Conservation (phyloP, 176 grass and related monocot genomes). For the Bothriochloa decipiens region DNA sequence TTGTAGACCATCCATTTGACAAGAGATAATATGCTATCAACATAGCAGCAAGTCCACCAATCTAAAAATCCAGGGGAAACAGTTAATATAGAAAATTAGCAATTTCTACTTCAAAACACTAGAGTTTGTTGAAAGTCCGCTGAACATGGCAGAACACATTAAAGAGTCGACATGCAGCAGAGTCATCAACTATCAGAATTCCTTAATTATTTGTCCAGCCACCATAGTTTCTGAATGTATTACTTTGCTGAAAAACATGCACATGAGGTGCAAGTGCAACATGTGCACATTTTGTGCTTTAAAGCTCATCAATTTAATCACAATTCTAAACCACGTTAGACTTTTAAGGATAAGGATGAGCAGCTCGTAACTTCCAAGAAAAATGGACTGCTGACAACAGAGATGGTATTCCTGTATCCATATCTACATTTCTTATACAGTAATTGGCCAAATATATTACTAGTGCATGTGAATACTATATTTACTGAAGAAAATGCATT, state of each 20-base stretch:
- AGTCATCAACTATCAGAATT: slow-evolving; percentile 21
- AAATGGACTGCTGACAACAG: slow-evolving; percentile 1
- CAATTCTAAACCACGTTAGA: slow-evolving; percentile 14
- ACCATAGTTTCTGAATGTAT: slow-evolving; percentile 6
- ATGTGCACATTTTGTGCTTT: slow-evolving; percentile 9
- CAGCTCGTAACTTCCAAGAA: slow-evolving; percentile 15
- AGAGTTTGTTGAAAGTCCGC: slow-evolving; percentile 3
- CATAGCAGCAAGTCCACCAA: slow-evolving; percentile 93
- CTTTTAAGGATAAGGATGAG: slow-evolving; percentile 5
- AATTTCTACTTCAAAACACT: slow-evolving; percentile 27
- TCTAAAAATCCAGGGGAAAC: slow-evolving; percentile 51
- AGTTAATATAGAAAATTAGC: slow-evolving; percentile 11
- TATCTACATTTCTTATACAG: slow-evolving; percentile 17
- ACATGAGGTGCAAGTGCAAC: not conserved
- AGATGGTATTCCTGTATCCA: slow-evolving; percentile 4
- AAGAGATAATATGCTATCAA: slow-evolving; percentile 88
- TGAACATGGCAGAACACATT: not conserved
- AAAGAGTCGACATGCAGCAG: slow-evolving; percentile 11
- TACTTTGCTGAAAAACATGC: slow-evolving; percentile 19
- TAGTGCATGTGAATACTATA: slow-evolving; percentile 22
- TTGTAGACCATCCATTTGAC: slow-evolving; percentile 87
- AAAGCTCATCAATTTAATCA: not conserved
- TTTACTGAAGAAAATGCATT: not conserved
- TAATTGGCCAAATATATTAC: slow-evolving; percentile 3
- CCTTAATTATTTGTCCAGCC: not conserved